Evolutionary conservation across 148 eudicot genomes (phyloP).

Genomic region (Rhododendron mucronatum): DNA sequence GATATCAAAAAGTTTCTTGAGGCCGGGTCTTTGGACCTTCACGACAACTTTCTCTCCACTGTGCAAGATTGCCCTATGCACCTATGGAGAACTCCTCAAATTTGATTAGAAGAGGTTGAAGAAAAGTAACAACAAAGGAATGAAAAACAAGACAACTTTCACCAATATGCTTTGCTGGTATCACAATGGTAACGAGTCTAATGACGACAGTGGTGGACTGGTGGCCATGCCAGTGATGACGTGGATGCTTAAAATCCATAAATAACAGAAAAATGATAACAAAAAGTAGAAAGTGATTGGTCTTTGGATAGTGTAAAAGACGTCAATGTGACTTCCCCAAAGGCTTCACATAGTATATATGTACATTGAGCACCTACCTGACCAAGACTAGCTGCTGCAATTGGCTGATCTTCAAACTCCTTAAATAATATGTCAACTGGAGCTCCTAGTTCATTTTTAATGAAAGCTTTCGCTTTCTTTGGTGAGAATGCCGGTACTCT

Average conservation of each 20-base stretch:
- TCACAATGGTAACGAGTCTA: not conserved
- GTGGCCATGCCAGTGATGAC: not conserved
- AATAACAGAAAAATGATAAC: not conserved
- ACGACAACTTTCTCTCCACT: slow-evolving; percentile 90
- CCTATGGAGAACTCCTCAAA: slow-evolving; percentile 38
- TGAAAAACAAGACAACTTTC: not conserved
- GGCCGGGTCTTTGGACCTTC: slow-evolving; percentile 96
- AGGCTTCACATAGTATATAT: not conserved
- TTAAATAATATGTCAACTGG: slow-evolving; percentile 65
- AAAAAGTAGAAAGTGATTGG: not conserved
- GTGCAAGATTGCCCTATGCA: slow-evolving; percentile 90
- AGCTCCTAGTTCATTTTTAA: slow-evolving; percentile 76
- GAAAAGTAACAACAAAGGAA: not conserved
- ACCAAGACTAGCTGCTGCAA: slow-evolving; percentile 99
- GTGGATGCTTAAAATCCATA: not conserved
- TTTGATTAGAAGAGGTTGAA: not conserved
- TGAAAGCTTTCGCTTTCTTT: slow-evolving; percentile 66
- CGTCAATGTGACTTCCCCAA: not conserved
- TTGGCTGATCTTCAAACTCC: slow-evolving; percentile 91
- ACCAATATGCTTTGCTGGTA: not conserved
- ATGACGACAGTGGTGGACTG: not conserved
- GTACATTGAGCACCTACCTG: slow-evolving; percentile 57
- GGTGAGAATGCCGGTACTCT: slow-evolving; percentile 96
- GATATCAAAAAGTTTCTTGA: slow-evolving; percentile 90
- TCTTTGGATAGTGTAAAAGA: not conserved